Base-by-base conservation (phyloP, 306 rosid genomes). In the Styphnolobium japonicum region DNA sequence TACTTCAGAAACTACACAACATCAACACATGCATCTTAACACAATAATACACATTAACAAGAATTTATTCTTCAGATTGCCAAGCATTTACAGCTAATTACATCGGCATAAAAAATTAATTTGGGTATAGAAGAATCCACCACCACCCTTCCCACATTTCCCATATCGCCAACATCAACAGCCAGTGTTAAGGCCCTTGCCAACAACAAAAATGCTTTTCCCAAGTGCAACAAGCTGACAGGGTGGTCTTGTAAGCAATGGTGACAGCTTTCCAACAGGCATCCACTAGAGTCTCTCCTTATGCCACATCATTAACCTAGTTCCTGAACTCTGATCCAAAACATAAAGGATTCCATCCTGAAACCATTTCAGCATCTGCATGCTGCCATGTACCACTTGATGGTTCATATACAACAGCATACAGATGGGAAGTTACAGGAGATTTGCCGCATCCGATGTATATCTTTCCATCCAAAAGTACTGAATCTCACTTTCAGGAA, bases 211-310 rank as follows among this genome's bases (percentile, higher is more conserved):
- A 21, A 91, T 88, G 75, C 71, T 87, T 80, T 66, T 89, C 60
- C 98, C 98, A 43, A 91, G 69, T 21, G 96, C 92, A 69, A 89
- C 98, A 21, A 91, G 87, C 68, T 78, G 86, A 69, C 97, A 91
- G 8, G 97, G 98, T 16, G 98, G 98, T 68, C 89, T 90, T 7
- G 96, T 90, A 43, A 86, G 97, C 92, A 90, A 61, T 7, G 96
- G 77, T 29, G 98, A 90, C 49, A 95, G 83, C 84, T 89, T 93
- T 27, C 98, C 96, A 9, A 95, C 73, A 0, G 85, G 94, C 48
- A 84, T 73, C 99, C 99, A 95, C 73, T 86, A 89, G 5, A 86
- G 85, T 22, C 56, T 79, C 70, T 81, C 90, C 73, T 88, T 87
- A 36, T 79, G 79, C 98, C 94, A 93, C 93, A 84, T 89, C 85